Conservation (phyloP, 1,284 basidiomycete genomes). For the Omphalotus olearius region DNA sequence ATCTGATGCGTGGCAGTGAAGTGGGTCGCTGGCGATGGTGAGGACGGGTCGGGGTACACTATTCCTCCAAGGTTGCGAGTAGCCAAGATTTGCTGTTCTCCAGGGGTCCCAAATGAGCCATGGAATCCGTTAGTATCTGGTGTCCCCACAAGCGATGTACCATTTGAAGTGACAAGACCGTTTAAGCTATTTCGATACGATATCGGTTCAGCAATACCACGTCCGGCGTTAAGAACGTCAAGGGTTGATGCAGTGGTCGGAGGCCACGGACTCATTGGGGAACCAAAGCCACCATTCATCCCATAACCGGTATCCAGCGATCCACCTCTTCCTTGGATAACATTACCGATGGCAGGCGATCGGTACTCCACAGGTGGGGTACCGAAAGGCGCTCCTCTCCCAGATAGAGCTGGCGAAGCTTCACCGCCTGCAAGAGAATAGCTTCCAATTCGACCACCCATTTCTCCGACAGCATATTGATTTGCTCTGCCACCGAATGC, state of each 20-base stretch:
- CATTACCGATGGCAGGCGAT: constrained; percentile 27
- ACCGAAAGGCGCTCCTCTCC: constrained; percentile 30
- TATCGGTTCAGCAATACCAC: constrained; percentile 18
- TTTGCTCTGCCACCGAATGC: constrained; percentile 47
- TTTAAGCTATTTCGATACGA: constrained; percentile 9
- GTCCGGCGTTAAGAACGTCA: constrained; percentile 15
- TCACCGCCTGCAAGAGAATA: constrained; percentile 20
- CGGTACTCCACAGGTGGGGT: constrained; percentile 26
- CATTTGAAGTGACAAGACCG: not conserved
- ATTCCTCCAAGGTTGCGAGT: constrained; percentile 4
- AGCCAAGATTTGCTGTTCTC: constrained; percentile 1
- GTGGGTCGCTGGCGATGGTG: constrained; percentile 4
- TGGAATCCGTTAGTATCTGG: constrained; percentile 6
- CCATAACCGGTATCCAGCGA: constrained; percentile 19
- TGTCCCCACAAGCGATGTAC: constrained; percentile 1
- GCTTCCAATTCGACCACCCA: constrained; percentile 25
- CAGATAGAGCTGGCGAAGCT: constrained; percentile 26
- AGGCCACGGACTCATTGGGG: constrained; percentile 35
- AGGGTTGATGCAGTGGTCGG: constrained; percentile 14
- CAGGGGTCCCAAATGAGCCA: constrained; percentile 4
- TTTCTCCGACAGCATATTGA: constrained; percentile 33
- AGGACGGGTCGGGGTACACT: constrained; percentile 2
- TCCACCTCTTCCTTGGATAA: constrained; percentile 30
- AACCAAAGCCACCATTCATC: constrained; percentile 30
- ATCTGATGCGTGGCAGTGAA: constrained; percentile 16